Conservation (phyloP, 2,329 filamentous ascomycete genomes). For the Diaporthe vexans region DNA sequence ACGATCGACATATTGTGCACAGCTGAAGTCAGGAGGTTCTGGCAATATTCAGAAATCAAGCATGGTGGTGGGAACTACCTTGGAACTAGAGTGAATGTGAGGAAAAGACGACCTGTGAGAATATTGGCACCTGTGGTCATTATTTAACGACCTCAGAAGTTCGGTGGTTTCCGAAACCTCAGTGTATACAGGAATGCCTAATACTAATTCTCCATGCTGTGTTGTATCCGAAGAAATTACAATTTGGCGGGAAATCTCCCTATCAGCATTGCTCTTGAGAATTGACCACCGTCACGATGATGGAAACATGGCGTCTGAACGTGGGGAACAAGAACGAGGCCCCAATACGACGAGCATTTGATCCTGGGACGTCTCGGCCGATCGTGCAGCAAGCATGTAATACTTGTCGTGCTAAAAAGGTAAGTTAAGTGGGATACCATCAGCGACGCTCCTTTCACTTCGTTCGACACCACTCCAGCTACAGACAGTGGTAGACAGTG, state of each 20-base stretch:
- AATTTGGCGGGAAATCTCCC: background rate
- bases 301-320: slow-evolving; percentile 10
- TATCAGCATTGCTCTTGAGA: no score
- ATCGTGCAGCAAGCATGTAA: slow-evolving; percentile 39
- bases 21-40: background rate
- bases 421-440: slow-evolving; percentile 4
- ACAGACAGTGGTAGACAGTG: background rate
- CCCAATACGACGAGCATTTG: background rate
- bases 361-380: slow-evolving; percentile 29
- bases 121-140: background rate
- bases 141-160: background rate
- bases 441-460: background rate
- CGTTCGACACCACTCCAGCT: background rate
- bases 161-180: background rate
- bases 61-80: background rate
- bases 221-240: no score
- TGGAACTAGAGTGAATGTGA: background rate
- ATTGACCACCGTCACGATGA: background rate
- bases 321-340: slow-evolving; percentile 21
- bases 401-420: slow-evolving; percentile 38
- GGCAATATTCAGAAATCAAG: background rate
- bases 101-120: background rate
- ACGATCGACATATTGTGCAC: background rate
- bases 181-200: background rate
- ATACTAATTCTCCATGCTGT: no score